These are phyloP conservation scores for Akanthomyces dipterigenus DNA, from an alignment of 2,329 filamentous ascomycete species.

Conservation along the genomic window DNA sequence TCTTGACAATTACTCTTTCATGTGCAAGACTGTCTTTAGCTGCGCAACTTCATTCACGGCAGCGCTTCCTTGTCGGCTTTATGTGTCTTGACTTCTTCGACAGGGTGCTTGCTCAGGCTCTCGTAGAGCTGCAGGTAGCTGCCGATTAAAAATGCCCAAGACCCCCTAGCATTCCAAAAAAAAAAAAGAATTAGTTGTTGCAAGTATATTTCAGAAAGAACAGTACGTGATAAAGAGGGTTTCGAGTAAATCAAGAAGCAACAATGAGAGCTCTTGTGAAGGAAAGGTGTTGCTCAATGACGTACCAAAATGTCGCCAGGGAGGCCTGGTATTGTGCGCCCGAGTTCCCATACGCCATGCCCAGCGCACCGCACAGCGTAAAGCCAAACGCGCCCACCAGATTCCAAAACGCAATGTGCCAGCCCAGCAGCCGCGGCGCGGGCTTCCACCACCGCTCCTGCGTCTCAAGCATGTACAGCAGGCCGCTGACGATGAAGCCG, in stretches of 20 bases:
- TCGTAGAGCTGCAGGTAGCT: conserved; percentile 22
- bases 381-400: conserved; percentile 51
- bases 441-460: conserved; percentile 58
- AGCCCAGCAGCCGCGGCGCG: conserved; percentile 49
- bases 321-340: conserved; percentile 2
- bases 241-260: too few species aligned
- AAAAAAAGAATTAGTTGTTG: conserved; percentile 39
- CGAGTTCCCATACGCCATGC: conserved; percentile 17
- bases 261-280: neutral
- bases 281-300: neutral
- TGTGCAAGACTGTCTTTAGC: neutral
- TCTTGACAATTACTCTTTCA: neutral
- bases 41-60: neutral
- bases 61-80: neutral
- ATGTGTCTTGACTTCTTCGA: conserved; percentile 8
- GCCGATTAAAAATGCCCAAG: conserved; percentile 32
- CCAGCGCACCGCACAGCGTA: conserved; percentile 55
- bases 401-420: conserved; percentile 64
- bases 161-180: conserved; percentile 21
- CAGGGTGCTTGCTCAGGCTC: conserved; percentile 20
- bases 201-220: conserved; percentile 28
- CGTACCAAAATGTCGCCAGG: conserved; percentile 32
- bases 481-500: conserved; percentile 53
- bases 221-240: neutral
- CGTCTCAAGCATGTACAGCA: conserved; percentile 60